A percentile compares a stretch with the other conserved stretches of the same genome.
Conservation (phyloP, 2,329 filamentous ascomycete genomes). For the Pseudopithomyces chartarum region DNA sequence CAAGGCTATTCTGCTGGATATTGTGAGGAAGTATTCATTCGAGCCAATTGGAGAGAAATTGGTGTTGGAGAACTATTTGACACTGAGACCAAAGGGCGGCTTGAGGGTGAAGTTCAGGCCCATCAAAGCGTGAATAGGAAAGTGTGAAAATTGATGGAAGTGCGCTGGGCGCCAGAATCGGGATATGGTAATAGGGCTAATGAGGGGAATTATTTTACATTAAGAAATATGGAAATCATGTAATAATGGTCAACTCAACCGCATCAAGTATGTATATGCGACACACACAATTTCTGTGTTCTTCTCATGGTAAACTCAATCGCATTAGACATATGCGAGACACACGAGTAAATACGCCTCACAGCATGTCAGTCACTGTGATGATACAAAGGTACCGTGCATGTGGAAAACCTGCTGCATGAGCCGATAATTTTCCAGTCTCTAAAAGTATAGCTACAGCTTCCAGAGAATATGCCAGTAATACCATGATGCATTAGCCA, state of each 20-base stretch:
- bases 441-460: too few relatives aligned
- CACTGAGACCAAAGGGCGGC: conserved; percentile 7
- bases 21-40: conserved; percentile 11
- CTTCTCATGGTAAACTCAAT: too few relatives aligned
- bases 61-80: conserved; percentile 11
- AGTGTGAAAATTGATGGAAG: neutral
- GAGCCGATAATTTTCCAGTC: neutral
- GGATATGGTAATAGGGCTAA: too few relatives aligned
- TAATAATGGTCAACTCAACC: neutral
- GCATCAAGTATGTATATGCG: too few relatives aligned
- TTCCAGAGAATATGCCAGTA: too few relatives aligned
- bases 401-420: neutral
- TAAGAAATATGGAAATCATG: neutral
- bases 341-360: too few relatives aligned
- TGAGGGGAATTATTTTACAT: too few relatives aligned
- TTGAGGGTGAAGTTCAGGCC: conserved; percentile 2
- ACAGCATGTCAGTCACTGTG: neutral
- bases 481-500: too few relatives aligned
- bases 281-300: neutral
- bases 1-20: conserved; percentile 21
- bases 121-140: neutral
- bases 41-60: conserved; percentile 7
- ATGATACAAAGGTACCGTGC: neutral
- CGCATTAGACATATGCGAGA: too few relatives aligned
- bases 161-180: too few relatives aligned